phyloP scores from a whole-genome alignment of 1,284 basidiomycete genomes.

The Meripilus lineatus region DNA sequence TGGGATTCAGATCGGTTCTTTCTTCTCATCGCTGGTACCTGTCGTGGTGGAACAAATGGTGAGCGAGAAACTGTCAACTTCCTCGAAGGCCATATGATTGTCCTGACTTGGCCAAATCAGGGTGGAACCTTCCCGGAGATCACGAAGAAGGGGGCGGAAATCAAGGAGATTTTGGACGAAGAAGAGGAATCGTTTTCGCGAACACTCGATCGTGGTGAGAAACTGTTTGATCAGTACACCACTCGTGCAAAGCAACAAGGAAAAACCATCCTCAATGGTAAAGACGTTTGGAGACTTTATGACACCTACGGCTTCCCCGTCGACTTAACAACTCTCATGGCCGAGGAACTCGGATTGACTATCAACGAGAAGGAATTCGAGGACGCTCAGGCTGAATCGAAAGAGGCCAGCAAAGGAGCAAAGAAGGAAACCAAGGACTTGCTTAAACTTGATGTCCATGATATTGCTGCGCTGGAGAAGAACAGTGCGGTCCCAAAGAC shows the following conservation, averaged over 20 bases:
- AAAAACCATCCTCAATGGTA: constrained; percentile 72
- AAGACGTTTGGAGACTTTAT: constrained; percentile 96
- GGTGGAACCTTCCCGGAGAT: constrained; percentile 93
- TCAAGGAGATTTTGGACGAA: constrained; percentile 96
- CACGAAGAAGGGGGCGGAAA: constrained; percentile 75
- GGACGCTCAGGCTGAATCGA: constrained; percentile 82
- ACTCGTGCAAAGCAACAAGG: constrained; percentile 63
- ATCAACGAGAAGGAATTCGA: constrained; percentile 92
- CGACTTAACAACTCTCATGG: constrained; percentile 96
- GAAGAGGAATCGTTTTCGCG: constrained; percentile 97
- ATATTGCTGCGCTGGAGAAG: constrained; percentile 84
- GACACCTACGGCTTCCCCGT: constrained; percentile 99
- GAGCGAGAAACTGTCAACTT: too few relatives aligned
- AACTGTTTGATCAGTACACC: constrained; percentile 92
- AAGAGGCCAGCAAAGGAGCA: constrained; percentile 85
- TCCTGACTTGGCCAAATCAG: too few relatives aligned
- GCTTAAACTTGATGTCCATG: constrained; percentile 95
- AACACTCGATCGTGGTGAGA: constrained; percentile 95
- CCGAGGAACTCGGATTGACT: constrained; percentile 84
- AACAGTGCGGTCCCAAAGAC: constrained; percentile 86
- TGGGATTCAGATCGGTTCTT: constrained; percentile 88
- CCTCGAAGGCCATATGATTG: too few relatives aligned
- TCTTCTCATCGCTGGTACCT: constrained; percentile 92
- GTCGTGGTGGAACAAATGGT: constrained; percentile 89
- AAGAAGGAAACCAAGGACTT: constrained; percentile 68